A percentile compares a stretch with the other conserved stretches of the same genome.
Conservation (phyloP, 768 basidiomycete genomes). For the Russula abietina region DNA sequence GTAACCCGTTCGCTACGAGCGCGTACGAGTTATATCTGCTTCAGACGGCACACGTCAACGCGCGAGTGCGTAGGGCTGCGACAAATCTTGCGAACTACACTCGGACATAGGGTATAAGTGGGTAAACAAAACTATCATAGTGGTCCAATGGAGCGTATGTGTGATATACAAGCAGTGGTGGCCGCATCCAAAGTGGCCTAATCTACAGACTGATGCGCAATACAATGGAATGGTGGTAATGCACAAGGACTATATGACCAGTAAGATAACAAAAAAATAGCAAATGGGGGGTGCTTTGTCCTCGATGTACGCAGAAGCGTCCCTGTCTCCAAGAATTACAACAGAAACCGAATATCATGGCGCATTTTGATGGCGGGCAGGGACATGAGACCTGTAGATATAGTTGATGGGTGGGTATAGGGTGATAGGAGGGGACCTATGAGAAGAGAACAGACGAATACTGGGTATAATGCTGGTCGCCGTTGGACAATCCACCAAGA, state of each 20-base stretch:
- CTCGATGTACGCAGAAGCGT: slow-evolving; percentile 11
- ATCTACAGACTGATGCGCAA: slow-evolving; percentile 20
- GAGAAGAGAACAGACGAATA: slow-evolving; percentile 25
- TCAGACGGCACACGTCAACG: slow-evolving; percentile 55
- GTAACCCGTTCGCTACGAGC: slow-evolving; percentile 74
- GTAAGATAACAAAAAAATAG: slow-evolving; percentile 16
- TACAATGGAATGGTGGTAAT: slow-evolving; percentile 8
- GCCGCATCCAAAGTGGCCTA: slow-evolving; percentile 5
- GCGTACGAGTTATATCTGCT: slow-evolving; percentile 81
- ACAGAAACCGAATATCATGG: slow-evolving; percentile 2
- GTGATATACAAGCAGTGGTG: slow-evolving; percentile 19
- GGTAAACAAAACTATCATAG: neutral
- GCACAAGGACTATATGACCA: slow-evolving; percentile 14
- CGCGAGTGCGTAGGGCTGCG: slow-evolving; percentile 62
- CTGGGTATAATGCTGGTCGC: slow-evolving; percentile 19
- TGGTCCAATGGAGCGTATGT: slow-evolving; percentile 6
- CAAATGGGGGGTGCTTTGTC: slow-evolving; percentile 7
- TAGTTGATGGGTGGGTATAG: slow-evolving; percentile 10
- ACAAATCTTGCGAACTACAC: slow-evolving; percentile 45
- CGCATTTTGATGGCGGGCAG: slow-evolving; percentile 10
- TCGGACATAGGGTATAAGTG: slow-evolving; percentile 29
- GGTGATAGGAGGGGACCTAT: neutral
- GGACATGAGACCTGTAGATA: slow-evolving; percentile 8
- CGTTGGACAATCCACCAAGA: slow-evolving; percentile 8
- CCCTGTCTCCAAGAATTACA: slow-evolving; percentile 22